phyloP scores from a whole-genome alignment of 1,284 basidiomycete genomes.

The Microbotryum intermedium region DNA sequence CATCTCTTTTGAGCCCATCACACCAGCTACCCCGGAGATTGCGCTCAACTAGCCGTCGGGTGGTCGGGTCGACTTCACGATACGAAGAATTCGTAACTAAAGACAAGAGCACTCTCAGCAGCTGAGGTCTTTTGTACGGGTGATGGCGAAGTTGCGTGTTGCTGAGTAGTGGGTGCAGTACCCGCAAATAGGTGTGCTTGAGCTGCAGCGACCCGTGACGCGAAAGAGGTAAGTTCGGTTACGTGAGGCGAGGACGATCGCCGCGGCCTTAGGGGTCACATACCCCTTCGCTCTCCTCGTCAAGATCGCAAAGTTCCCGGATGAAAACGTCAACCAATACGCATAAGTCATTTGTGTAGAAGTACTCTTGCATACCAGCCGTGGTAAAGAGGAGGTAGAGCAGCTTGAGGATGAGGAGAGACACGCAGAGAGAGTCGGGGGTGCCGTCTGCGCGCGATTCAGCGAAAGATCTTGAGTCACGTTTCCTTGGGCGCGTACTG shows the following conservation, averaged over 20 bases:
- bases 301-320: conserved; percentile 78
- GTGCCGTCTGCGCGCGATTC: conserved; percentile 52
- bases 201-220: conserved; percentile 48
- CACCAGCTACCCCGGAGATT: conserved; percentile 85
- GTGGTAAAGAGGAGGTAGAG: conserved; percentile 93
- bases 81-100: conserved; percentile 66
- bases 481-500: background rate
- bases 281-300: conserved; percentile 87
- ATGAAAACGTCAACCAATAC: conserved; percentile 96
- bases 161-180: conserved; percentile 86
- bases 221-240: background rate
- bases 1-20: conserved; percentile 34
- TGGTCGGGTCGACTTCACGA: conserved; percentile 74
- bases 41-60: conserved; percentile 80
- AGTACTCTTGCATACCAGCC: conserved; percentile 85
- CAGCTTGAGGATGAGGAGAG: conserved; percentile 86
- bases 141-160: conserved; percentile 77
- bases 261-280: conserved; percentile 37
- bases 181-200: conserved; percentile 92
- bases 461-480: background rate
- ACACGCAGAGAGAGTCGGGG: conserved; percentile 86
- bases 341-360: conserved; percentile 94
- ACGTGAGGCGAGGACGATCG: background rate
- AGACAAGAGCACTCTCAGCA: conserved; percentile 71
- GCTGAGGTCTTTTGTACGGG: conserved; percentile 86